Base-by-base conservation (phyloP, 2,329 filamentous ascomycete species). In the Colletotrichum sp. region DNA sequence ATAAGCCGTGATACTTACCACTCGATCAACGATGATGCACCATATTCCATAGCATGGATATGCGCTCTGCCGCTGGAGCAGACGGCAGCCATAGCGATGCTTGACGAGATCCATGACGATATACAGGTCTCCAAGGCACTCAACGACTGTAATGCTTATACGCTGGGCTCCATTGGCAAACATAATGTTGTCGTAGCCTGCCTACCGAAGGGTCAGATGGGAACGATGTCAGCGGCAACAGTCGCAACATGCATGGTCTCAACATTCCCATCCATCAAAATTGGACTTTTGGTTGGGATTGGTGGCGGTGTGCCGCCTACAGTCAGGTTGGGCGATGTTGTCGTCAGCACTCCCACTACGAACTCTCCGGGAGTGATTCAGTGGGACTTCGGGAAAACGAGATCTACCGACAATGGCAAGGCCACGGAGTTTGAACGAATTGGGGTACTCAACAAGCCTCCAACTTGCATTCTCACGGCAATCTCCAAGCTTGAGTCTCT, bases 101-200 rank as follows among this genome's bases (percentile, higher is more conserved):
- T 83, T 2, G 80, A 84, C 34, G 76, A 80, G 15, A 13, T 66
- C 3, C 78, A 82, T 57, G 68, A 32, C 3, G 25, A 67, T 8
- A 77, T 79, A 2, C 13, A 28, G 6, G 70, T 28, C 9, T 78
- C 79, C 8, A 39, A 57, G 2, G 68, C 71, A 52, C 68, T 9
- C 12, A 60, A 32, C 4, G 81, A 84, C 19, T 68, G 64, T 0
- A 83, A 84, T 44, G 57, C 68, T 0, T 84, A 83, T 32, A 79
- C 76, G 0, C 81, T 78, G 71, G 81, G 80, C 6, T 77, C 78
- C 1, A 72, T 83, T 3, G 78, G 79, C 2, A 16, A 71, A 1
- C 81, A 83, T 28, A 81, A 82, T 6, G 44, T 83, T 2, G 80
- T 82, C 2, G 81, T 83, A 3, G 78, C 79, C 5, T 80, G 77